Percentiles rank a stretch among this genome's conserved stretches.
Evolutionary conservation across 2,329 filamentous ascomycete genomes (phyloP).

Genomic region (Talaromyces islandicus): DNA sequence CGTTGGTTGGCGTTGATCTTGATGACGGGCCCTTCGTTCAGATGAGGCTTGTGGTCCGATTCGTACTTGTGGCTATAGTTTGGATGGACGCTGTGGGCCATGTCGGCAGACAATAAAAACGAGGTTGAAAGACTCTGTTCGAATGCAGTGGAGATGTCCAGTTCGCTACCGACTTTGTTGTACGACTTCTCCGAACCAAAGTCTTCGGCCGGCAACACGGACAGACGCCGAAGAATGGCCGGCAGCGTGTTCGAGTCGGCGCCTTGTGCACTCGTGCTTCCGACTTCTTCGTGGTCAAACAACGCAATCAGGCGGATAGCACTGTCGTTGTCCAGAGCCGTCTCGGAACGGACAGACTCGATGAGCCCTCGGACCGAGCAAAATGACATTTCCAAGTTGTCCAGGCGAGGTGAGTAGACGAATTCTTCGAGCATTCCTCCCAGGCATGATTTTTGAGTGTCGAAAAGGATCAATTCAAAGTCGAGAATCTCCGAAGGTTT

Average conservation of each 20-base stretch:
- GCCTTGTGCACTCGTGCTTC: conserved; percentile 84
- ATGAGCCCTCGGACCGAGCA: conserved; percentile 84
- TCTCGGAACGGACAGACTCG: conserved; percentile 60
- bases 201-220: conserved; percentile 61
- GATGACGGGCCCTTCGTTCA: conserved; percentile 95
- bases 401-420: conserved; percentile 89
- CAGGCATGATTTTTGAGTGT: conserved; percentile 84
- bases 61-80: conserved; percentile 95
- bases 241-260: conserved; percentile 90
- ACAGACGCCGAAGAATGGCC: conserved; percentile 77
- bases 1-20: conserved; percentile 97
- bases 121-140: conserved; percentile 88
- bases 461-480: conserved; percentile 95
- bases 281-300: conserved; percentile 98
- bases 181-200: conserved; percentile 58
- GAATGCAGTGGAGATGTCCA: conserved; percentile 70
- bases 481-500: conserved; percentile 70
- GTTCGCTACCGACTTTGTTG: conserved; percentile 51
- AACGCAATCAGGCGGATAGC: conserved; percentile 87
- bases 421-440: conserved; percentile 91
- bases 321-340: conserved; percentile 66
- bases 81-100: conserved; percentile 94
- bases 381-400: conserved; percentile 96
- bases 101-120: conserved; percentile 92
- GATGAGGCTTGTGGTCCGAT: conserved; percentile 79